A percentile compares a stretch with the other conserved stretches of the same genome.
Conservation (phyloP, 208 protist species). For the Leishmania turanica region DNA sequence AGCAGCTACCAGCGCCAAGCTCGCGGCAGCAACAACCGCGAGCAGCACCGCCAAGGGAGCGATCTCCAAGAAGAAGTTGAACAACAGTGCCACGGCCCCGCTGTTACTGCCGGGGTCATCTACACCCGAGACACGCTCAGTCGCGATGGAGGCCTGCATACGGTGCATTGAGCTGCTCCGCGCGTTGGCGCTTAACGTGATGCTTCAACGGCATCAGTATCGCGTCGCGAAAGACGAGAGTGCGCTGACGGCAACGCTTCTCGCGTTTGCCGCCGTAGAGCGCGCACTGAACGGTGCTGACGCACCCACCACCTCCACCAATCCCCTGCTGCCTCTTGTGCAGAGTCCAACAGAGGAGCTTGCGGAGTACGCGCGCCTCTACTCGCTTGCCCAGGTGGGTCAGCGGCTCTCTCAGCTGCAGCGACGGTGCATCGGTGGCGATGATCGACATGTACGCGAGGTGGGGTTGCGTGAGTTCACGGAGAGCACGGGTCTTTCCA, state of each 20-base stretch:
- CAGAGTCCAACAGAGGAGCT: slow-evolving; percentile 4
- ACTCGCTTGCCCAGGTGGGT: background rate
- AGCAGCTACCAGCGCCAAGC: background rate
- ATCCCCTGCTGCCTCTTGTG: background rate
- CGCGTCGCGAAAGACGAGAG: slow-evolving; percentile 5
- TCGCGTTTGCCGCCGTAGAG: slow-evolving; percentile 6
- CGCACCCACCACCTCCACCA: background rate
- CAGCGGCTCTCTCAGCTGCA: slow-evolving; percentile 1
- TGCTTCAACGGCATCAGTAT: slow-evolving; percentile 11
- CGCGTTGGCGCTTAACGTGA: slow-evolving; percentile 7
- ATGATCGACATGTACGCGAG: background rate
- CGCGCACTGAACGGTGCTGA: slow-evolving; percentile 11
- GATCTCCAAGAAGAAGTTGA: slow-evolving; percentile 4
- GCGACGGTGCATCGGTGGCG: slow-evolving; percentile 5
- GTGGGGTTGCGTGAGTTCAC: slow-evolving; percentile 20
- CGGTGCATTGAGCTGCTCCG: slow-evolving; percentile 19
- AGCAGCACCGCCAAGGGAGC: background rate
- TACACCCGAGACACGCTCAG: background rate
- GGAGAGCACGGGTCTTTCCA: background rate
- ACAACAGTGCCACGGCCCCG: background rate
- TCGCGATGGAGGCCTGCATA: slow-evolving; percentile 2
- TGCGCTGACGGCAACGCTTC: slow-evolving; percentile 18
- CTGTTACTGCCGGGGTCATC: background rate
- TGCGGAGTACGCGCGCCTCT: slow-evolving; percentile 1
- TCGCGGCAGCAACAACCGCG: background rate